Conservation (phyloP, 23 red algal genomes). For the Gracilariopsis chorda region DNA sequence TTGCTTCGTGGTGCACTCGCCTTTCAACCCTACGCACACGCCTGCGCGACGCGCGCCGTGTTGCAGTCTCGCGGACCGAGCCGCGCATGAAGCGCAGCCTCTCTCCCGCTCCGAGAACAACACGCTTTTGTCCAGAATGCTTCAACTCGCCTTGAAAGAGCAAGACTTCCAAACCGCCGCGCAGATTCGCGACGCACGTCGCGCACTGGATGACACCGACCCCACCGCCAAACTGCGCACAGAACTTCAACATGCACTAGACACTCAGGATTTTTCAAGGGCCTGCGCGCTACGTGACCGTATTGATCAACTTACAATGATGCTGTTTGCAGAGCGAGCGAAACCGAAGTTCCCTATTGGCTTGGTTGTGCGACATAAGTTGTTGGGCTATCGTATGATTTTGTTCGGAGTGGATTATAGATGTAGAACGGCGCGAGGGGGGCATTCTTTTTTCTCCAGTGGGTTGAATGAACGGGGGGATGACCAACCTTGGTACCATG, state of each 20-base stretch:
- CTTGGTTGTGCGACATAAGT: not conserved
- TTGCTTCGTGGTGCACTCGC: no score
- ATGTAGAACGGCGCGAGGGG: not conserved
- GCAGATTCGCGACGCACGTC: not conserved
- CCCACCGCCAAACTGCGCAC: not conserved
- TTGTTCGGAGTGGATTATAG: slow-evolving; percentile 37
- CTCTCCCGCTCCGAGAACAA: slow-evolving; percentile 19
- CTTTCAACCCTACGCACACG: not conserved
- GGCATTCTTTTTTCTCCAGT: not conserved
- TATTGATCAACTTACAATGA: not conserved
- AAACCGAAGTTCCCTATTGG: slow-evolving; percentile 35
- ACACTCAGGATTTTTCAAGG: slow-evolving; percentile 3
- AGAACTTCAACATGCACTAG: not conserved
- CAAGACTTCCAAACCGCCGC: slow-evolving; percentile 19
- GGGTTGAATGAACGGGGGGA: not conserved
- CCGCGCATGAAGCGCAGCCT: slow-evolving; percentile 13
- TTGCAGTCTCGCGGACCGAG: not conserved
- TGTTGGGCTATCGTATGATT: slow-evolving; percentile 23
- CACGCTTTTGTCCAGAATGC: slow-evolving; percentile 2
- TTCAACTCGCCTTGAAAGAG: not conserved
- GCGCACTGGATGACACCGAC: not conserved
- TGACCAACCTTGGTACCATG: slow-evolving; percentile 17
- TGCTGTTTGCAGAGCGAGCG: not conserved
- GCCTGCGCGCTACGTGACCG: not conserved
- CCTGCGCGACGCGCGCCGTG: not conserved